A percentile compares a stretch with the other conserved stretches of the same genome.
These are phyloP conservation scores for Cylindrotheca fusiformis DNA, from an alignment of 108 stramenopile species.

Conservation along the genomic window DNA sequence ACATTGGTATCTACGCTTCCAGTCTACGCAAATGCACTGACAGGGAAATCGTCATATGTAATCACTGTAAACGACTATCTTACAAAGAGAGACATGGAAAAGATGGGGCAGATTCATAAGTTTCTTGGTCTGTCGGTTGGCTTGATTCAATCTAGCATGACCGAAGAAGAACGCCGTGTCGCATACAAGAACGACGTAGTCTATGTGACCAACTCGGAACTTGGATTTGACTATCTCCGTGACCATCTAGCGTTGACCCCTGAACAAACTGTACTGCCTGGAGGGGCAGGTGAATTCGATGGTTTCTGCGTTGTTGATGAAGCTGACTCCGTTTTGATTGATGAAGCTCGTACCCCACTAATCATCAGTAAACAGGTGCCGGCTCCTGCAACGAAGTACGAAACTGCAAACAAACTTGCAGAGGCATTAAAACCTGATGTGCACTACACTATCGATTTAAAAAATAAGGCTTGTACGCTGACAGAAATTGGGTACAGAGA, in stretches of 20 bases:
- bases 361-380: conserved; percentile 92
- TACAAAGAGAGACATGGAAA: conserved; percentile 92
- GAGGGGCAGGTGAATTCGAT: conserved; percentile 64
- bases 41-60: conserved; percentile 71
- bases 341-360: conserved; percentile 93
- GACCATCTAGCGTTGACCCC: conserved; percentile 83
- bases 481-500: conserved; percentile 91
- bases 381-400: conserved; percentile 81
- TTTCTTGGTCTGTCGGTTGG: conserved; percentile 93
- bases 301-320: conserved; percentile 96
- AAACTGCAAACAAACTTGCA: conserved; percentile 71
- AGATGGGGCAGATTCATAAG: conserved; percentile 91
- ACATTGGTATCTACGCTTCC: conserved; percentile 92
- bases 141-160: conserved; percentile 87
- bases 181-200: conserved; percentile 94
- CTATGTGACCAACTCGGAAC: conserved; percentile 93
- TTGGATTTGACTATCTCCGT: conserved; percentile 95
- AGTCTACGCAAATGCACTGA: conserved; percentile 80
- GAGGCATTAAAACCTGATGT: conserved; percentile 76
- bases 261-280: conserved; percentile 80
- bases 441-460: conserved; percentile 92
- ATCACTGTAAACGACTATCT: conserved; percentile 97
- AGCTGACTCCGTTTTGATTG: conserved; percentile 95
- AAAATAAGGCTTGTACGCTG: conserved; percentile 85
- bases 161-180: conserved; percentile 67